A percentile compares a stretch with the other conserved stretches of the same genome.
Evolutionary conservation across 352 stramenopile genomes (phyloP).

Genomic region (Globisporangium nodosum): DNA sequence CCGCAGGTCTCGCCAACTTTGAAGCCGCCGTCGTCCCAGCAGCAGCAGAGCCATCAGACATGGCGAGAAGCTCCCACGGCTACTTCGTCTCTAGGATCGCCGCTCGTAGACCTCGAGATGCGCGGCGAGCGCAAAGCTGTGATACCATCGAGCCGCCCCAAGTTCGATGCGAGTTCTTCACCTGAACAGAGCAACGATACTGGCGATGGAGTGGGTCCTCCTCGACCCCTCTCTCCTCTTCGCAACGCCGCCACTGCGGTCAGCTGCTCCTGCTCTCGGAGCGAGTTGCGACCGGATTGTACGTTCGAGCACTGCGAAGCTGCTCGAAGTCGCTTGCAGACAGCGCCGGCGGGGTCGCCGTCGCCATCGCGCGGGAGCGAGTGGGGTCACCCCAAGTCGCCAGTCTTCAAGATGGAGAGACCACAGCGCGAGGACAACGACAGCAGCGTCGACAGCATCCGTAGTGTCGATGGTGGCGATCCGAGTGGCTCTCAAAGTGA

Average conservation of each 20-base stretch:
- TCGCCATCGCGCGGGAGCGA: no score
- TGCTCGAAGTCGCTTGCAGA: not conserved
- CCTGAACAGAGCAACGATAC: not conserved
- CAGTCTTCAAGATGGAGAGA: slow-evolving; percentile 10
- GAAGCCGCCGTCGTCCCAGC: not conserved
- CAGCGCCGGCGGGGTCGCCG: not conserved
- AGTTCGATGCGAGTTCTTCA: not conserved
- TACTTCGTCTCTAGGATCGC: not conserved
- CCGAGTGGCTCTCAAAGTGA: no score
- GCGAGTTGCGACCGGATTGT: slow-evolving; percentile 5
- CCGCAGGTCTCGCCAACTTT: not conserved
- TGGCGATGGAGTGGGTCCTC: no score
- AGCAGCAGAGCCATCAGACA: not conserved
- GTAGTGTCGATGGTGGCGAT: not conserved
- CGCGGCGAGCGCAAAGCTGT: slow-evolving; percentile 3
- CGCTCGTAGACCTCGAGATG: not conserved
- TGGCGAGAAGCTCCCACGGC: not conserved
- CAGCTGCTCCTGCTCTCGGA: slow-evolving; percentile 3
- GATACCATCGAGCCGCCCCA: not conserved
- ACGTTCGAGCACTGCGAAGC: slow-evolving; percentile 5
- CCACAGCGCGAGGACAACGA: not conserved
- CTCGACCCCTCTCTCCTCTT: not conserved
- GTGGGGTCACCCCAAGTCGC: not conserved
- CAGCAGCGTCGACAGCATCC: not conserved
- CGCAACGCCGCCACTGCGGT: not conserved